These are phyloP conservation scores for Strigomonas galati DNA, from an alignment of 208 protist genomes.

Conservation along the genomic window DNA sequence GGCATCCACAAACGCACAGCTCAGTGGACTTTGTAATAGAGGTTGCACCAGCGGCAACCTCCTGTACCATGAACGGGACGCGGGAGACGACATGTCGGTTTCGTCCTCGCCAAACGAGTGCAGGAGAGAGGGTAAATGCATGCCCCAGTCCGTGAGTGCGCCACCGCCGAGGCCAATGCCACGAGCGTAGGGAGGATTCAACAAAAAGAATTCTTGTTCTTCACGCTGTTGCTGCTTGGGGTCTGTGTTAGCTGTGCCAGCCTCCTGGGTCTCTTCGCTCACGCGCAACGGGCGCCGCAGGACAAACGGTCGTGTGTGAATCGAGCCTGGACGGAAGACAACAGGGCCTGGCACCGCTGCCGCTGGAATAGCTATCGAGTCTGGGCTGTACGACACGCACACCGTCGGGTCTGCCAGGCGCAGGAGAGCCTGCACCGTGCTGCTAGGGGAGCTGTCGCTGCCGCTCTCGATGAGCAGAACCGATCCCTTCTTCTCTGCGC, in stretches of 20 bases:
- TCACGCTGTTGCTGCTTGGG: conserved; percentile 4
- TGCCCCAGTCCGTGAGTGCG: conserved; percentile 59
- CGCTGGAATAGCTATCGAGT: conserved; percentile 24
- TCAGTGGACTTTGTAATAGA: conserved; percentile 11
- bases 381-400: conserved; percentile 36
- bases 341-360: background rate
- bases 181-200: conserved; percentile 42
- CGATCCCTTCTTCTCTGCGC: conserved; percentile 1
- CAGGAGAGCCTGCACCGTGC: conserved; percentile 1
- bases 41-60: conserved; percentile 44
- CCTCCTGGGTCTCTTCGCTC: background rate
- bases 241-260: background rate
- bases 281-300: conserved; percentile 7
- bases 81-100: background rate
- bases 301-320: background rate
- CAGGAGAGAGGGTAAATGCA: conserved; percentile 29
- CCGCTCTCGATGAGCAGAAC: conserved; percentile 69
- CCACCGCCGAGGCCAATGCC: conserved; percentile 55
- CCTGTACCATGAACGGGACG: conserved; percentile 21
- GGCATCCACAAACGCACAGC: conserved; percentile 5
- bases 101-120: conserved; percentile 46
- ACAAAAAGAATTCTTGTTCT: conserved; percentile 16
- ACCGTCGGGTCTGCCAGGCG: conserved; percentile 15
- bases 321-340: conserved; percentile 9
- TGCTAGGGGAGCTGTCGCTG: conserved; percentile 22